phyloP scores from a whole-genome alignment of 2,329 filamentous ascomycete species.

The Apiospora pterosperma region DNA sequence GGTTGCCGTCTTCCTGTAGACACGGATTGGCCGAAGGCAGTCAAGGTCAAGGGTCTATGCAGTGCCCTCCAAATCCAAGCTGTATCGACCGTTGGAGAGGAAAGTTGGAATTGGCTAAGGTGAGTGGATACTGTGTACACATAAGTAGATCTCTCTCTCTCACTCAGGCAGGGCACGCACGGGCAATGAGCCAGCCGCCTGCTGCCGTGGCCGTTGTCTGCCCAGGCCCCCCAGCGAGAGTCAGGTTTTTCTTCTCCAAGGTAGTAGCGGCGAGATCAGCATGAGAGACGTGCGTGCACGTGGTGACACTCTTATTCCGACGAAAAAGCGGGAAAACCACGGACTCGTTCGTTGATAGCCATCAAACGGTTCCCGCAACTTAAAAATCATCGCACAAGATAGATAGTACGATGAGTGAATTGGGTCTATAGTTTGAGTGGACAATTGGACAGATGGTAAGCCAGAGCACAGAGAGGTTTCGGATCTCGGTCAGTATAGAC shows the following conservation, averaged over 20 bases:
- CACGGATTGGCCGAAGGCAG: not conserved
- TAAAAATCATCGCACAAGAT: not conserved
- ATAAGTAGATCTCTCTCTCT: not conserved
- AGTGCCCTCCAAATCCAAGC: not conserved
- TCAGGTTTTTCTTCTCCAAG: not conserved
- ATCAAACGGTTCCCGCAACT: conserved; percentile 2
- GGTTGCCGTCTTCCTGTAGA: not conserved
- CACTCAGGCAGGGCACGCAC: not conserved
- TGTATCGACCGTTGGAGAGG: not conserved
- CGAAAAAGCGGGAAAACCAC: not conserved
- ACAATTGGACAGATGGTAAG: not conserved
- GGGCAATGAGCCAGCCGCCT: conserved; percentile 8
- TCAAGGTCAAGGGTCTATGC: not conserved
- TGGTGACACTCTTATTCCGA: not conserved
- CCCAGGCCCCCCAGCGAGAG: not conserved
- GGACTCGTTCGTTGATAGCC: not conserved
- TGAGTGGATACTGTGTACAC: too few species aligned
- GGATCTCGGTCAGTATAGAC: not conserved
- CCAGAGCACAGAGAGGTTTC: not conserved
- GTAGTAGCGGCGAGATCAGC: conserved; percentile 7
- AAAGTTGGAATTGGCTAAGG: not conserved
- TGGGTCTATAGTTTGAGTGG: not conserved
- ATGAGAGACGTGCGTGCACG: conserved; percentile 9
- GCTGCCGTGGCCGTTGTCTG: not conserved
- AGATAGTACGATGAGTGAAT: not conserved